A percentile compares a stretch with the other conserved stretches of the same genome.
Evolutionary conservation across 345 rosid genomes (phyloP).

Genomic region (Viola odorata): DNA sequence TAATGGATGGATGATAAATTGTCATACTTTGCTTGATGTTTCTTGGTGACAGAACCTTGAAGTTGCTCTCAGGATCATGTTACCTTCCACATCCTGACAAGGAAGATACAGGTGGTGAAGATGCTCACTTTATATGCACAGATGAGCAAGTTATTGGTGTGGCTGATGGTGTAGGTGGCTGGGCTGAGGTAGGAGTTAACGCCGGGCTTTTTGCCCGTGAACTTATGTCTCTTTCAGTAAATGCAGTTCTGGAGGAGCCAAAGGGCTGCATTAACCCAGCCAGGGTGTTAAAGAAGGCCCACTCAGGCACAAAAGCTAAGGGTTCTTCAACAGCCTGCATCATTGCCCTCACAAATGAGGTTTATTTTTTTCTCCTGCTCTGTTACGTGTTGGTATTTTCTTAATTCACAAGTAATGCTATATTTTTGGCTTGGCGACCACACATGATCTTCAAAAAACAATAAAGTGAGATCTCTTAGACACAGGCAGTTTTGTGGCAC

Average conservation of each 20-base stretch:
- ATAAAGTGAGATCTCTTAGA: neutral
- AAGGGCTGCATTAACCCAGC: conserved; percentile 18
- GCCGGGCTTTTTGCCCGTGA: conserved; percentile 26
- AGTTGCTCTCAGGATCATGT: conserved; percentile 24
- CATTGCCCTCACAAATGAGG: conserved; percentile 26
- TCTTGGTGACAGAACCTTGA: conserved; percentile 20
- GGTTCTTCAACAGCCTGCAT: conserved; percentile 35
- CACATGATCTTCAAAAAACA: neutral
- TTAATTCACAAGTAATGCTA: neutral
- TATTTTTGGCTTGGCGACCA: neutral
- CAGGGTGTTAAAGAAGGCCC: conserved; percentile 31
- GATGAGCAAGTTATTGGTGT: conserved; percentile 21
- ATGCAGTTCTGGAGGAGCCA: conserved; percentile 21
- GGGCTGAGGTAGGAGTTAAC: conserved; percentile 27
- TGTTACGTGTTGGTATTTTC: neutral
- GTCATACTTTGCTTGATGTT: neutral
- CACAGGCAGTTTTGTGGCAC: too few species aligned
- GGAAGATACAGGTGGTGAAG: conserved; percentile 28
- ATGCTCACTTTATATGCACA: conserved; percentile 26
- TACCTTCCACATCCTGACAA: conserved; percentile 35
- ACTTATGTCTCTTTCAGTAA: conserved; percentile 26
- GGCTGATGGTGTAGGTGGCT: conserved; percentile 33
- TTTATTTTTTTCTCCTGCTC: conserved; percentile 2
- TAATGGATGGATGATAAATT: too few species aligned
- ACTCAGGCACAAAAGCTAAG: conserved; percentile 21